Percentiles rank a stretch among this genome's conserved stretches.
phyloP scores from a whole-genome alignment of 2,329 filamentous ascomycete species.

The Trichophyton schoenleinii region DNA sequence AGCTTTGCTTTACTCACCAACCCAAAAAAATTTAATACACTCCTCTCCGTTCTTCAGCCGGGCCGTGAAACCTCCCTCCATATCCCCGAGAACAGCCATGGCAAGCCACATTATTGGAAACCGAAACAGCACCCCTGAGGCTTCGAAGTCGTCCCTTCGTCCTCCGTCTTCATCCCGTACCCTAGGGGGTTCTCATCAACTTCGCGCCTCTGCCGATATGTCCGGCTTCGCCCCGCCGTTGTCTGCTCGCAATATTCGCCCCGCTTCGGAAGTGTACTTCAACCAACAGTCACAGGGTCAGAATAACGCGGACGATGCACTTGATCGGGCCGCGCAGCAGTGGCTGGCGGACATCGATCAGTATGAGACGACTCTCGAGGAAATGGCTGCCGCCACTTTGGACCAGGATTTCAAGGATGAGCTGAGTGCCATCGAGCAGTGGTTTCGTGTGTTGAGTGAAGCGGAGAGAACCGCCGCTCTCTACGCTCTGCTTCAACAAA shows the following conservation, averaged over 20 bases:
- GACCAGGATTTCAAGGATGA: slow-evolving; percentile 99
- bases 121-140: slow-evolving; percentile 94
- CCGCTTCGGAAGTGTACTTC: slow-evolving; percentile 85
- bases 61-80: background rate
- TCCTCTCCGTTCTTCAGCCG: background rate
- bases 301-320: slow-evolving; percentile 62
- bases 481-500: slow-evolving; percentile 93
- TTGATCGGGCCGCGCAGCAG: slow-evolving; percentile 90
- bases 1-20: slow-evolving; percentile 34
- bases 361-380: slow-evolving; percentile 95
- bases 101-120: slow-evolving; percentile 62
- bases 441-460: slow-evolving; percentile 95
- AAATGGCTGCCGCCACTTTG: slow-evolving; percentile 96
- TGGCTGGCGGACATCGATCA: slow-evolving; percentile 99
- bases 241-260: slow-evolving; percentile 68
- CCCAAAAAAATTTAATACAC: slow-evolving; percentile 15
- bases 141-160: slow-evolving; percentile 65
- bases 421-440: slow-evolving; percentile 96
- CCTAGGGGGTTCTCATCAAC: slow-evolving; percentile 66
- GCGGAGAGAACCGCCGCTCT: slow-evolving; percentile 89
- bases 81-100: slow-evolving; percentile 26
- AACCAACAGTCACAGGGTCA: slow-evolving; percentile 61
- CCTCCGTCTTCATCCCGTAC: slow-evolving; percentile 73
- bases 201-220: slow-evolving; percentile 94
- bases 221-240: slow-evolving; percentile 62